A percentile compares a stretch with the other conserved stretches of the same genome.
phyloP scores from a whole-genome alignment of 306 rosid genomes.

The Sindora glabra region DNA sequence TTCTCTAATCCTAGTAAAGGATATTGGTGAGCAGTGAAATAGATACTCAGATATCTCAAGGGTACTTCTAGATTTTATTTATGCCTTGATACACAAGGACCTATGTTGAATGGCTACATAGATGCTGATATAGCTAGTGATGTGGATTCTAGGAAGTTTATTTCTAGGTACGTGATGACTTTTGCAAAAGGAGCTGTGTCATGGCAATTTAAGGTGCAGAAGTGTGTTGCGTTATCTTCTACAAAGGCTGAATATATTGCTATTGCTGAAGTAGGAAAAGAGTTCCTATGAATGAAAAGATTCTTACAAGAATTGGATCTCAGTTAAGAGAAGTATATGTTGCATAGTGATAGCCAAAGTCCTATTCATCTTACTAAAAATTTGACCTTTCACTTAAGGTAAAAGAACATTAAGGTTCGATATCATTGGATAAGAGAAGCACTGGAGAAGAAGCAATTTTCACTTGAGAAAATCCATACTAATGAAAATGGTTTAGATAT shows the following conservation, averaged over 20 bases:
- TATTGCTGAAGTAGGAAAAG: background rate
- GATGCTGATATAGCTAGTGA: background rate
- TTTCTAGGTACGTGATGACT: background rate
- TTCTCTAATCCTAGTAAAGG: too few relatives aligned
- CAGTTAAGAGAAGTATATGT: too few relatives aligned
- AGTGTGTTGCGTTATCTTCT: background rate
- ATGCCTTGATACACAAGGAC: too few relatives aligned
- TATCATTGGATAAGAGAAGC: background rate
- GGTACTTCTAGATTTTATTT: too few relatives aligned
- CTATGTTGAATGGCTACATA: too few relatives aligned
- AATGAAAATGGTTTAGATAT: too few relatives aligned
- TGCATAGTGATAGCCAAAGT: background rate
- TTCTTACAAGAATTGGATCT: background rate
- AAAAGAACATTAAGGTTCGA: background rate
- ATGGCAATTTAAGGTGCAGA: background rate
- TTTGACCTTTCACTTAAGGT: background rate
- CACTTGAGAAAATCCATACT: too few relatives aligned
- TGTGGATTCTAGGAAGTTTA: background rate
- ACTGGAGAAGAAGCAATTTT: background rate
- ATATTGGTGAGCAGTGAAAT: too few relatives aligned
- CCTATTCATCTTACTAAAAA: background rate
- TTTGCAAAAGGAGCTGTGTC: background rate
- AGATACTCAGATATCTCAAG: too few relatives aligned
- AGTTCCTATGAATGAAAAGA: background rate
- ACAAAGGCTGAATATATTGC: background rate